Conservation (phyloP, 2,329 filamentous ascomycete genomes). For the Westerdykella aurantiaca region DNA sequence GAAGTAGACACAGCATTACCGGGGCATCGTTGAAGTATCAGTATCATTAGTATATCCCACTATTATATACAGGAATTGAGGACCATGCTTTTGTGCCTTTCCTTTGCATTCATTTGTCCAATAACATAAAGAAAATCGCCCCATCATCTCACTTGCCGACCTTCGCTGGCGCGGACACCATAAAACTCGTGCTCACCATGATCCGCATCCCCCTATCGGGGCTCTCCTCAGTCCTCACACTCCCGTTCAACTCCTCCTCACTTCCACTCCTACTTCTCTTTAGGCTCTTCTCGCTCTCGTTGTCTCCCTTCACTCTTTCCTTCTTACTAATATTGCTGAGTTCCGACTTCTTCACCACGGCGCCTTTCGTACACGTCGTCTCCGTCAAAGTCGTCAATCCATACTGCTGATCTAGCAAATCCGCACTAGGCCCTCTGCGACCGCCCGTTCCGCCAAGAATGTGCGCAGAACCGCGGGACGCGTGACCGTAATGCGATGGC, state of each 20-base stretch:
- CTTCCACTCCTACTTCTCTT: slow-evolving; percentile 18
- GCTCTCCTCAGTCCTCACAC: neutral
- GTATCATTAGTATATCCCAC: no score
- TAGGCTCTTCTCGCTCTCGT: slow-evolving; percentile 13
- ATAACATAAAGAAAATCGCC: no score
- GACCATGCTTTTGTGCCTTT: no score
- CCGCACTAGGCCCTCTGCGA: slow-evolving; percentile 11
- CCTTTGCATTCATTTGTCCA: no score
- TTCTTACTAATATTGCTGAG: slow-evolving; percentile 1
- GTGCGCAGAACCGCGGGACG: neutral
- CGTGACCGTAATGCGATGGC: slow-evolving; percentile 9
- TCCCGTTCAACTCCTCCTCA: slow-evolving; percentile 16
- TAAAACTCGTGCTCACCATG: slow-evolving; percentile 28
- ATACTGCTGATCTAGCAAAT: slow-evolving; percentile 8
- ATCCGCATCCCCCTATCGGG: slow-evolving; percentile 21
- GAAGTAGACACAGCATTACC: no score
- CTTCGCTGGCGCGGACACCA: slow-evolving; percentile 13
- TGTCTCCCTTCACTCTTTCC: slow-evolving; percentile 21
- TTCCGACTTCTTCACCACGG: slow-evolving; percentile 17
- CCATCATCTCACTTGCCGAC: no score
- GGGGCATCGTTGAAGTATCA: no score
- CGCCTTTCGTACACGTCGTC: slow-evolving; percentile 11
- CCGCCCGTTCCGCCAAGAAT: slow-evolving; percentile 6
- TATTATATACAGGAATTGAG: no score
- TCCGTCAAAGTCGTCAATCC: slow-evolving; percentile 21